Evolutionary conservation across 768 basidiomycete genomes (phyloP).

Genomic region (Hypholoma fasciculare): DNA sequence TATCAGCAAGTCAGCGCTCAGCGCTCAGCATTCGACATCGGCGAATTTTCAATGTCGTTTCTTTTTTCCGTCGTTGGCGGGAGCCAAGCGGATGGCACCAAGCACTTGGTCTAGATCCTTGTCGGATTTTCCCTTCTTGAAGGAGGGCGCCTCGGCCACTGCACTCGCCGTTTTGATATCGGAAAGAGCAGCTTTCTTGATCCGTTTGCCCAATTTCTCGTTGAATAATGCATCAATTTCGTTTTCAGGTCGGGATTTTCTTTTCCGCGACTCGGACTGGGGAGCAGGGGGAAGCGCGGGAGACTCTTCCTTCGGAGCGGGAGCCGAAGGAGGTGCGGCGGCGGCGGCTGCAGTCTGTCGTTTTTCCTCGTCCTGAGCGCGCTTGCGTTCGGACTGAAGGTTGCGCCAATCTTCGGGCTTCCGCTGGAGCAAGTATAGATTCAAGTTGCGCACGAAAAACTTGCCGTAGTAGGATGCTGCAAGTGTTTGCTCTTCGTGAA

Average conservation of each 20-base stretch:
- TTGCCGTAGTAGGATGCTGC: slow-evolving; percentile 83
- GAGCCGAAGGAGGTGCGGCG: not conserved
- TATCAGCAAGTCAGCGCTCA: not conserved
- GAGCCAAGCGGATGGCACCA: slow-evolving; percentile 60
- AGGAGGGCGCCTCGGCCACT: not conserved
- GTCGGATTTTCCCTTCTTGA: slow-evolving; percentile 25
- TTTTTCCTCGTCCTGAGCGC: slow-evolving; percentile 16
- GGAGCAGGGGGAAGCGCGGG: slow-evolving; percentile 1
- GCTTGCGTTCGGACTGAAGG: slow-evolving; percentile 53
- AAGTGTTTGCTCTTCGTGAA: slow-evolving; percentile 69
- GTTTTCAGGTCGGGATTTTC: slow-evolving; percentile 37
- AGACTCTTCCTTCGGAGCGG: not conserved
- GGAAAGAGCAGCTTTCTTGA: slow-evolving; percentile 53
- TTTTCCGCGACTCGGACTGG: slow-evolving; percentile 10
- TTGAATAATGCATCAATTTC: slow-evolving; percentile 81
- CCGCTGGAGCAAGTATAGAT: slow-evolving; percentile 75
- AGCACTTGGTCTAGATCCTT: slow-evolving; percentile 48
- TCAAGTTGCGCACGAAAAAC: slow-evolving; percentile 80
- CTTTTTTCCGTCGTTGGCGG: slow-evolving; percentile 42
- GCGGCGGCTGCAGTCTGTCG: not conserved
- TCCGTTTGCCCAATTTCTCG: slow-evolving; percentile 53
- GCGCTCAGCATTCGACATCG: not conserved
- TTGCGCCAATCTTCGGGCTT: slow-evolving; percentile 85
- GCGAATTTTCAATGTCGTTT: slow-evolving; percentile 11
- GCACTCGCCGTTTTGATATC: not conserved